Base-by-base conservation (phyloP, 257 asterid species). In the Lycium barbarum region DNA sequence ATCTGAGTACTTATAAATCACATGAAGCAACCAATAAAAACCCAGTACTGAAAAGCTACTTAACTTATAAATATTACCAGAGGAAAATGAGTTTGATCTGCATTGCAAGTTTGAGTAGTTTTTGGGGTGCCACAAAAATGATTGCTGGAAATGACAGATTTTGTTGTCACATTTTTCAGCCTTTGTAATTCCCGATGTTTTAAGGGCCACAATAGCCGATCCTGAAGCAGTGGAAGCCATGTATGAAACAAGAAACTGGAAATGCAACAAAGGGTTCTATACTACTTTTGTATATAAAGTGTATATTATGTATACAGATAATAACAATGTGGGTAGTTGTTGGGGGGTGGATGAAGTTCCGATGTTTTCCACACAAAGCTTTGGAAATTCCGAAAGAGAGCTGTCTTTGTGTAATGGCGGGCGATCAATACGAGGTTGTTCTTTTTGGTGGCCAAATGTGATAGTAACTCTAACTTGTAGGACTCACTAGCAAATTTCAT, bases 141-240 rank as follows among this genome's bases (percentile, higher is more conserved):
- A 9, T 49, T 81, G 90, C 49, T 78, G 74, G 79, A 91, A 85
- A 85, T 65, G 83, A 58, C 91, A 82, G 36, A 91, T 45, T 81
- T 83, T 87, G 81, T 86, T 83, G 79, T 49, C 86, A 4, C 6
- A 40, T 40, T 40, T 78, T 76, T 58, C 78, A 45, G 78, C 43
- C 3, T 88, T 51, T 49, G 86, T 88, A 85, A 85, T 38, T 14
- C 85, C 88, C 53, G 87, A 61, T 66, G 92, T 80, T 67, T 78
- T 87, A 88, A 87, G 84, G 63, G 94, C 85, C 58, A 86, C 90
- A 43, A 88, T 70, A 74, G 97, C 89, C 43, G 97, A 92, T 88
- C 95, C 97, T 14, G 93, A 88, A 58, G 90, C 91, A 45, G 90
- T 80, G 83, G 93, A 86, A 84, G 97, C 90, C 90, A 92, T 90